phyloP scores from a whole-genome alignment of 768 basidiomycete species.

The Mycena albidolilacea region DNA sequence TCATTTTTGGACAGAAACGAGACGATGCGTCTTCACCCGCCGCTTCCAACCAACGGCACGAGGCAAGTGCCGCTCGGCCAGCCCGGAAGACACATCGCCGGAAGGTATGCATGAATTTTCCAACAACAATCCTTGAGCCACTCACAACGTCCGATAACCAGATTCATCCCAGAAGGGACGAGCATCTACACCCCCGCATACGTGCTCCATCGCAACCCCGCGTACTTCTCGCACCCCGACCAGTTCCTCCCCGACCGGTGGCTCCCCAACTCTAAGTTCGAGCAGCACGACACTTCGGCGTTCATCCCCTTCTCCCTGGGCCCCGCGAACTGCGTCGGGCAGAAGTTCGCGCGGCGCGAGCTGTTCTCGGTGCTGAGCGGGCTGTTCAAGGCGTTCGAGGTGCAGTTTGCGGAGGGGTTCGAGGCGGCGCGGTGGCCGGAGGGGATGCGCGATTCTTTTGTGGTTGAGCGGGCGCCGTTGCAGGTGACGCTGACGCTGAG shows the following conservation, averaged over 20 bases:
- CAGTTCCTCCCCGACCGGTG: constrained; percentile 61
- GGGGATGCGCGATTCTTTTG: constrained; percentile 53
- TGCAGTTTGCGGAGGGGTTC: constrained; percentile 52
- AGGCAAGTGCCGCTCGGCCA: constrained; percentile 41
- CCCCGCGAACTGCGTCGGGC: constrained; percentile 44
- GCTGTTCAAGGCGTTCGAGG: constrained; percentile 56
- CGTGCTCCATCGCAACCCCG: constrained; percentile 63
- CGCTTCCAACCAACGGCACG: constrained; percentile 61
- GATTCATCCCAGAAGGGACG: constrained; percentile 62
- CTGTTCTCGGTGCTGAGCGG: constrained; percentile 56
- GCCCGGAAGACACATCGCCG: constrained; percentile 6
- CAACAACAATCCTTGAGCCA: background rate
- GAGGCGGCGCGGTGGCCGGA: constrained; percentile 50
- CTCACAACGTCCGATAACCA: constrained; percentile 35
- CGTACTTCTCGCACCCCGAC: constrained; percentile 61
- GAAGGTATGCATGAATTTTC: constrained; percentile 12
- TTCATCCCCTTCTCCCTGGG: constrained; percentile 62
- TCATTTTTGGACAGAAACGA: constrained; percentile 57
- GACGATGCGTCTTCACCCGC: constrained; percentile 62
- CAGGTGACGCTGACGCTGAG: constrained; percentile 49
- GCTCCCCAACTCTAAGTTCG: constrained; percentile 42
- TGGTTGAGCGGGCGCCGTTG: constrained; percentile 50
- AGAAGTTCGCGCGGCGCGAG: constrained; percentile 53
- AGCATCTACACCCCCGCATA: constrained; percentile 60
- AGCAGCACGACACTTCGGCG: constrained; percentile 48